Conservation (phyloP, 768 basidiomycete genomes). For the Mrakia frigida region DNA sequence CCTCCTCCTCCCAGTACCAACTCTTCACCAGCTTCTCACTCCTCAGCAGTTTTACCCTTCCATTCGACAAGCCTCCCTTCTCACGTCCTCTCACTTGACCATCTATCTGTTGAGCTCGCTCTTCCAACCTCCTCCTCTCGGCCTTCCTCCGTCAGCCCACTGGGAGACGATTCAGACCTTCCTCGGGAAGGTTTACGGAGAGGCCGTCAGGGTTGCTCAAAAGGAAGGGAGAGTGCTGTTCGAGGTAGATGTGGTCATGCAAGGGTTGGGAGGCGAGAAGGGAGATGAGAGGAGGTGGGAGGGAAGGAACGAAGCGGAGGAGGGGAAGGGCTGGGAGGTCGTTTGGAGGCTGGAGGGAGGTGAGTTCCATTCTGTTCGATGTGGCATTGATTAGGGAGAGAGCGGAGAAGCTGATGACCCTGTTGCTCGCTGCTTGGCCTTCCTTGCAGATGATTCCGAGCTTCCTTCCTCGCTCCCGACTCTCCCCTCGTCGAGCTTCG, state of each 20-base stretch:
- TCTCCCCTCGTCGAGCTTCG: not conserved
- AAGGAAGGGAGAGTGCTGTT: conserved; percentile 63
- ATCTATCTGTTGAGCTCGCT: conserved; percentile 18
- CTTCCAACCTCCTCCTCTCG: not conserved
- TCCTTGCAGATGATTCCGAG: not conserved
- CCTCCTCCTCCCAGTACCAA: conserved; percentile 16
- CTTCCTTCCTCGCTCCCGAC: conserved; percentile 3
- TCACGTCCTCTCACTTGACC: conserved; percentile 14
- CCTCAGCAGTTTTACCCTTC: not conserved
- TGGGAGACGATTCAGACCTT: conserved; percentile 71
- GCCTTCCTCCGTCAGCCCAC: conserved; percentile 32
- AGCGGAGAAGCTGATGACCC: not conserved
- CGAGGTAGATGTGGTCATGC: conserved; percentile 70
- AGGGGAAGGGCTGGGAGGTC: conserved; percentile 43
- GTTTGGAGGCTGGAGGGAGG: conserved; percentile 45
- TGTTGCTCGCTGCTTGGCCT: not conserved
- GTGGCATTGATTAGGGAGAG: not conserved
- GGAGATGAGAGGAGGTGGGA: conserved; percentile 42
- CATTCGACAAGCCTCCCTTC: conserved; percentile 14
- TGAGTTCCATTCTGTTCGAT: not conserved
- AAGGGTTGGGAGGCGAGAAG: conserved; percentile 50
- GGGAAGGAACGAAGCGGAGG: conserved; percentile 42
- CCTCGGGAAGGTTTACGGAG: conserved; percentile 77
- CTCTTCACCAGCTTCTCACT: not conserved
- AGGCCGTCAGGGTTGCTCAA: conserved; percentile 71